Base-by-base conservation (phyloP, 2,329 filamentous ascomycete species). In the Epichloe sp. region DNA sequence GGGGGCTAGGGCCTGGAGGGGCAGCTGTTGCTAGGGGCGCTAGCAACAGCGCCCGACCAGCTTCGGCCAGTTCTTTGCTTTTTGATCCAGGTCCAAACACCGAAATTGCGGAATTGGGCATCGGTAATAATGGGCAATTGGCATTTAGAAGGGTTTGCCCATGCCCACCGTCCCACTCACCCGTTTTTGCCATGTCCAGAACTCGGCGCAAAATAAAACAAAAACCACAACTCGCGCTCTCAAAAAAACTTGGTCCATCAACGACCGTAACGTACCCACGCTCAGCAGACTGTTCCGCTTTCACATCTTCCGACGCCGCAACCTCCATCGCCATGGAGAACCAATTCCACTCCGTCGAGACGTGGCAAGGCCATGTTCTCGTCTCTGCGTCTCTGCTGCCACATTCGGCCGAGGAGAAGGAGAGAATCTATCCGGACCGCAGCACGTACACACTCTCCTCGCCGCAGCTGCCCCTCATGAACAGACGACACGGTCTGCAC, bases 331-430 rank as follows among this genome's bases (percentile, higher is more conserved):
- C 19, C 23, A 49, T 49, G 47, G 47, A 49, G 31, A 36, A 49
- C 19, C 40, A 44, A 10, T 49, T 49, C 2, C 38, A 43, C 26
- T 43, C 38, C 5, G 26, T 49, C n/a, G 21, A 43, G 4, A 49
- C 47, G 7, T 49, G 47, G 47, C 38, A 34, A 23, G 47, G 47
- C 17, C 31, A 49, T 35, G 47, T 49, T 35, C 34, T 49, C 12
- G 47, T 49, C 19, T 49, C 47, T 17, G 40, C 47, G 17, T 44
- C 26, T 36, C 26, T 49, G 47, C 26, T 49, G 15, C 40, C 26
- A 5, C 40, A 12, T 10, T 44, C 47, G 3, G 7, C 14, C 14
- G 40, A 49, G 21, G 14, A 21, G 38, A 44, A 41, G 11, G 47
- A 42, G 38, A 40, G 17, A 12, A 36, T 26, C 11, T 43, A 44